Evolutionary conservation across 768 basidiomycete species (phyloP), one percentile per base, ranked within the genome.

Genomic region (Mrakia hoshinonis): DNA sequence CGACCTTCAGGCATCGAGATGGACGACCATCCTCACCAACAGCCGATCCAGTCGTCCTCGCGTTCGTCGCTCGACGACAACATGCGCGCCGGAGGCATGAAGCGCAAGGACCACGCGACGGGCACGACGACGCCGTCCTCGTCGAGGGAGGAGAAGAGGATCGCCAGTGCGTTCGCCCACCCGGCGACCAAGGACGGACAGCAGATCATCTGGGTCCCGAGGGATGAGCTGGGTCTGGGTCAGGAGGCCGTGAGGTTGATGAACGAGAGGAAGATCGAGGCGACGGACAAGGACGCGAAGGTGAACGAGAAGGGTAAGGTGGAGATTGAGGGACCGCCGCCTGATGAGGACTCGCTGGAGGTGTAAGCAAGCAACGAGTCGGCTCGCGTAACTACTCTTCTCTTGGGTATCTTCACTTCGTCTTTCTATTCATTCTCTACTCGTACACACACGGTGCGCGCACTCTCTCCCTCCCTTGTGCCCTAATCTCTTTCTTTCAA

Each of bases 171-270:
- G 31, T 97, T 95, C 81, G 87, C 89, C 58, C 95, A 95, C 76
- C 95, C 95, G 20, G 92, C 92, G 9, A 79, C 82, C 29, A 83
- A 85, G 68, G 85, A 78, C 39, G 75, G 74, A 86, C 89, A 92
- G 80, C 83, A 87, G 73, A 82, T 86, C 5, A 81, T 97, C 39
- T 98, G 95, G 95, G 79, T 97, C 67, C 91, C 95, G 26, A 79
- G 81, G 48, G 95, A 98, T 77, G 87, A 87, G 11, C 76, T 92
- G 67, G 85, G 83, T 0, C 80, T 82, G 47, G 85, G 85, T 73
- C 76, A 77, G 39, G 85, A 83, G 69, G 90, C 91, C 81, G 85
- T 84, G 74, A 77, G 80, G 73, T 85, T 80, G 73, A 87, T 87
- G 77, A 77, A 75, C 73, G 82, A 81, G 36, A 79, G 77, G 5